Evolutionary conservation across 2,329 filamentous ascomycete genomes (phyloP).

Genomic region (Huntiella decipiens): DNA sequence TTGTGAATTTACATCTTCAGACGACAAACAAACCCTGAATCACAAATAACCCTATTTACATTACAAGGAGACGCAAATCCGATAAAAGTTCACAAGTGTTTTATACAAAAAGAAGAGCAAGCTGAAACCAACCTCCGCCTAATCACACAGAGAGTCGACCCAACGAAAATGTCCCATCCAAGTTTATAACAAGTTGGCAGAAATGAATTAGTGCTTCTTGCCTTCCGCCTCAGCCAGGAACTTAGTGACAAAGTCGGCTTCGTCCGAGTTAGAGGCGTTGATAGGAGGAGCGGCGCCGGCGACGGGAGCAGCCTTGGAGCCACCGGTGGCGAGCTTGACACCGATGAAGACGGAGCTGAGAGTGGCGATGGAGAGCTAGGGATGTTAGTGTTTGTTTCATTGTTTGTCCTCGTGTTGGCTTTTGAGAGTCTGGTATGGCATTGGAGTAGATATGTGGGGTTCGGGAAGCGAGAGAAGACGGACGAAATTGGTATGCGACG

Average conservation of each 20-base stretch:
- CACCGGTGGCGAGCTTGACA: constrained; percentile 24
- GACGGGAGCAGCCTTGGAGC: constrained; percentile 23
- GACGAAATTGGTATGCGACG: neutral
- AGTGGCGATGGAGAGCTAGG: constrained; percentile 35
- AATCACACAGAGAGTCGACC: too few relatives aligned
- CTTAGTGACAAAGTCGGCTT: constrained; percentile 44
- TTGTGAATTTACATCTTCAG: too few relatives aligned
- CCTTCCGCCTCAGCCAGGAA: constrained; percentile 19
- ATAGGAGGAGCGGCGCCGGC: constrained; percentile 34
- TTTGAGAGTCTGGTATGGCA: neutral
- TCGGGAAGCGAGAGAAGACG: neutral
- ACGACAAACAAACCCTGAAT: too few relatives aligned
- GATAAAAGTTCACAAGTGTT: too few relatives aligned
- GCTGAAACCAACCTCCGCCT: too few relatives aligned
- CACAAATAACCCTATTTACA: too few relatives aligned
- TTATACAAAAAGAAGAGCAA: too few relatives aligned
- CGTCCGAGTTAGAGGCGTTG: constrained; percentile 42
- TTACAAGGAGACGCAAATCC: too few relatives aligned
- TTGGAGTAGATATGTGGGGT: neutral
- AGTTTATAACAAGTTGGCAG: too few relatives aligned
- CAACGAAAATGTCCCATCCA: too few relatives aligned
- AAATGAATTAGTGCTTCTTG: constrained; percentile 9
- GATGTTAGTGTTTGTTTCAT: constrained; percentile 12
- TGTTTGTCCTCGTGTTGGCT: constrained; percentile 3
- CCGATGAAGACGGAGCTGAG: constrained; percentile 33